Evolutionary conservation across 441 rosid species (phyloP), one percentile per base, ranked within the genome.

Genomic region (Croton setiger): DNA sequence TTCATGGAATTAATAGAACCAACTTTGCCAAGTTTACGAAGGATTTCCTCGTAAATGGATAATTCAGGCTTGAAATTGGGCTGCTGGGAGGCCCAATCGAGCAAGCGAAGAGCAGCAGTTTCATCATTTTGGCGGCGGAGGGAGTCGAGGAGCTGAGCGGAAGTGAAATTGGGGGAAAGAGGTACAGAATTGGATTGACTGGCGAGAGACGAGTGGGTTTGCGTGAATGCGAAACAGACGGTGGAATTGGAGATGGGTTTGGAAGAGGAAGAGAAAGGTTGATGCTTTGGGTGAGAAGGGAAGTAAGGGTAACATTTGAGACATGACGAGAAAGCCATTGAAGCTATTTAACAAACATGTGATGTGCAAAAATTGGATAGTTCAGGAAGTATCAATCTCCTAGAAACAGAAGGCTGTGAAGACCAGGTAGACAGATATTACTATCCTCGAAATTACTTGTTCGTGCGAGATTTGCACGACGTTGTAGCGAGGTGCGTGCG

Each of bases 1-100:
- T 65, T 84, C 86, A 91, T 84, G 0, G 92, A 85, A 43, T 83
- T 89, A 69, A 89, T 84, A 8, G 93, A 84, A 33, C 96, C 97
- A 31, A 78, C 87, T 62, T 80, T 84, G n/a, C 91, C 86, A 2
- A 91, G 86, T 68, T 83, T 91, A 67, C 78, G 75, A 43, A 94
- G 91, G 55, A 91, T 73, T 73, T 89, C 95, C 31, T 85, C 84
- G 82, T 83, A 91, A 33, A 91, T 62, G 7, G 81, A 67, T 0
- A 79, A 60, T 53, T 71, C 71, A 53, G 96, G 96, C 51, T 74
- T 27, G 85, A 89, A 94, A 76, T 80, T 72, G 14, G 97, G 97
- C 60, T 88, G 91, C 75, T 86, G 81, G 31, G 92, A 85, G 17
- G 96, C 97, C 80, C 87, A 81, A 36, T 79, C 60, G 66, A 89